phyloP scores from a whole-genome alignment of 345 rosid genomes.

The Nasturtium officinale region DNA sequence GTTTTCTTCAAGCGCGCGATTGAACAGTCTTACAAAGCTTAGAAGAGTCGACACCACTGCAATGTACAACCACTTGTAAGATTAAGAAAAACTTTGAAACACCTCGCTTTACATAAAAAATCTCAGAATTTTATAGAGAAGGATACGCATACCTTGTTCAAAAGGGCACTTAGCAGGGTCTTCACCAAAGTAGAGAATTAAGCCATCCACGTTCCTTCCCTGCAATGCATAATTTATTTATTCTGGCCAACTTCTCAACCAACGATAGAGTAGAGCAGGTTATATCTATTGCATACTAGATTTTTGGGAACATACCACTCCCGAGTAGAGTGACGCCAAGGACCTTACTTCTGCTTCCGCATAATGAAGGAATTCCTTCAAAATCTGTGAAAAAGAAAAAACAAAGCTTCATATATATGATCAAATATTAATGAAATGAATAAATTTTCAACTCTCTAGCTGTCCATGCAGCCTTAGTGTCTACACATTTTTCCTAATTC shows the following conservation, averaged over 20 bases:
- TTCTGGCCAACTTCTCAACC: constrained; percentile 6
- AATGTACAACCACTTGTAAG: constrained; percentile 29
- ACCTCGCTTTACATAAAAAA: constrained; percentile 3
- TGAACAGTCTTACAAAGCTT: constrained; percentile 78
- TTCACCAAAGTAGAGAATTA: constrained; percentile 94
- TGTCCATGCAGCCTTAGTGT: not conserved
- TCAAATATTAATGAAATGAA: constrained; percentile 6
- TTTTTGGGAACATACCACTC: constrained; percentile 62
- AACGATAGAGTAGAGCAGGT: not conserved
- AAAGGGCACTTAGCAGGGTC: constrained; percentile 92
- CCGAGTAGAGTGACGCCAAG: constrained; percentile 77
- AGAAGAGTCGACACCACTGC: constrained; percentile 77
- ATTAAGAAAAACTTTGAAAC: not conserved
- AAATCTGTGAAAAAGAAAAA: constrained; percentile 36
- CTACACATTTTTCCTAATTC: constrained; percentile 8
- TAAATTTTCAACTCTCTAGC: constrained; percentile 5
- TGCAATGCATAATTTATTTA: constrained; percentile 37
- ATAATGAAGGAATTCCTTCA: constrained; percentile 73
- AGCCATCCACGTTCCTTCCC: constrained; percentile 88
- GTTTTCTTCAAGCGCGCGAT: constrained; percentile 78
- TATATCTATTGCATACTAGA: constrained; percentile 7
- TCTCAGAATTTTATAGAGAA: not conserved
- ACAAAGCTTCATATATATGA: not conserved
- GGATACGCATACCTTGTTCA: constrained; percentile 70
- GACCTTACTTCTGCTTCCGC: constrained; percentile 90